Percentiles rank a stretch among this genome's conserved stretches.
Conservation (phyloP, 345 rosid species). For the Limnanthes douglasii region DNA sequence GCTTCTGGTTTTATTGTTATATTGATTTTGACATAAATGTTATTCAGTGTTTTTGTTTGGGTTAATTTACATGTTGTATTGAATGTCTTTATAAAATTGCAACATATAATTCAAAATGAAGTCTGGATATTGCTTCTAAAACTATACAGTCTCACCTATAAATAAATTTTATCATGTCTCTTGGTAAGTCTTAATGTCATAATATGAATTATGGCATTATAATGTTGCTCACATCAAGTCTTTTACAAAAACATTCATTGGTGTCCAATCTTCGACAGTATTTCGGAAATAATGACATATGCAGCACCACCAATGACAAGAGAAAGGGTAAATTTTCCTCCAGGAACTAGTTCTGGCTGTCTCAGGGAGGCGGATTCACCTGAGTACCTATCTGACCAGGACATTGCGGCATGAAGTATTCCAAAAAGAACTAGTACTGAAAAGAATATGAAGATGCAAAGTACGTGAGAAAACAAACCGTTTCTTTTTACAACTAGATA, state of each 20-base stretch:
- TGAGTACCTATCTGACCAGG: slow-evolving; percentile 80
- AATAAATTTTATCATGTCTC: slow-evolving; percentile 6
- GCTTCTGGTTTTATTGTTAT: too few relatives aligned
- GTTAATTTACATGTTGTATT: too few relatives aligned
- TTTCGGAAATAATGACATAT: slow-evolving; percentile 41
- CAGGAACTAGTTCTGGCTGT: slow-evolving; percentile 41
- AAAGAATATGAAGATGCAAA: neutral
- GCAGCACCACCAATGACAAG: slow-evolving; percentile 50
- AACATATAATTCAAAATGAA: slow-evolving; percentile 4
- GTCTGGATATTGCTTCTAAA: slow-evolving; percentile 7
- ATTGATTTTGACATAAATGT: too few relatives aligned
- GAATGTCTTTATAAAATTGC: too few relatives aligned
- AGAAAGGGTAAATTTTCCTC: slow-evolving; percentile 54
- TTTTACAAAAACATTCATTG: slow-evolving; percentile 1
- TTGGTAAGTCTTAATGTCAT: neutral
- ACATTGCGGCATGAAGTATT: slow-evolving; percentile 83
- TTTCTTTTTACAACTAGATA: too few relatives aligned
- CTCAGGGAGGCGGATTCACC: slow-evolving; percentile 17
- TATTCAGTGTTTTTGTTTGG: too few relatives aligned
- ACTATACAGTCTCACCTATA: neutral
- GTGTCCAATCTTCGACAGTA: slow-evolving; percentile 20
- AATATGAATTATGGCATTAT: too few relatives aligned
- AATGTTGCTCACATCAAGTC: too few relatives aligned
- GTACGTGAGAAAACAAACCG: too few relatives aligned
- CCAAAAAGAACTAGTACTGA: slow-evolving; percentile 72